Conservation (phyloP, 345 rosid genomes). For the Boechera stricta region DNA sequence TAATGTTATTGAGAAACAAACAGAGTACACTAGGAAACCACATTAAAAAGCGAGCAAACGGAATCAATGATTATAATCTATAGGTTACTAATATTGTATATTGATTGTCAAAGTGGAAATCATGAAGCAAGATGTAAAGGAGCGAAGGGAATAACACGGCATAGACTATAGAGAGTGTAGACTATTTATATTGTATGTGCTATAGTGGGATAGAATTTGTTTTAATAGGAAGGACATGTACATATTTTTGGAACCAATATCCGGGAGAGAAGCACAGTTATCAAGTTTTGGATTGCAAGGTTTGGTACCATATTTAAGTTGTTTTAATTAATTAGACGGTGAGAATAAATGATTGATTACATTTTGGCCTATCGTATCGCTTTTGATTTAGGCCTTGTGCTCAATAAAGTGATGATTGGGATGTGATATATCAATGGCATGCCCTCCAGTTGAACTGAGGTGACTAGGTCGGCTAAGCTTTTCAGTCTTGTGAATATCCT, state of each 20-base stretch:
- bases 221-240: background rate
- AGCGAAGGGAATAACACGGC: background rate
- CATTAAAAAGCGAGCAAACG: background rate
- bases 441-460: conserved; percentile 38
- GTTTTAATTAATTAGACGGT: conserved; percentile 1
- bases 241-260: background rate
- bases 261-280: background rate
- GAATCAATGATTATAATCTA: conserved; percentile 1
- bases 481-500: conserved; percentile 50
- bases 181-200: background rate
- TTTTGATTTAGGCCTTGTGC: conserved; percentile 44
- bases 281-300: conserved; percentile 2
- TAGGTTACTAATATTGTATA: background rate
- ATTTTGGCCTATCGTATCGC: background rate
- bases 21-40: background rate
- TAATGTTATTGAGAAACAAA: background rate
- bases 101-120: conserved; percentile 4
- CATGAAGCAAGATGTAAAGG: conserved; percentile 3
- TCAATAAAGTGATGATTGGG: conserved; percentile 44
- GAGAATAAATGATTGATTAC: conserved; percentile 24
- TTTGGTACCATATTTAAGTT: background rate
- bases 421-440: conserved; percentile 37
- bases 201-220: conserved; percentile 5
- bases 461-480: conserved; percentile 34
- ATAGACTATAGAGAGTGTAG: background rate